Evolutionary conservation across 441 rosid species (phyloP).

Genomic region (Macaranga tanarius): DNA sequence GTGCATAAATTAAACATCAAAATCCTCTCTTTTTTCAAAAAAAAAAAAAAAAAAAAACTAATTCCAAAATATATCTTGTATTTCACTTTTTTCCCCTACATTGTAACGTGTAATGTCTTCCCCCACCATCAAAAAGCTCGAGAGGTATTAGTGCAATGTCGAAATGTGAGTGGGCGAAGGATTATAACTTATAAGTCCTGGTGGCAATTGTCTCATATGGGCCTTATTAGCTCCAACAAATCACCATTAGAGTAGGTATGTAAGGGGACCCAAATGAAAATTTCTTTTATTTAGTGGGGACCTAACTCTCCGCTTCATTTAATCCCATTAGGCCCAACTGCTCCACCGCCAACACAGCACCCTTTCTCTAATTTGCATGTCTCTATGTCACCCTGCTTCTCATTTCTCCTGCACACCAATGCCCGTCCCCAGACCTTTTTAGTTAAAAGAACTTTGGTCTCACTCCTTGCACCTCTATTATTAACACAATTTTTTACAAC

Average conservation of each 20-base stretch:
- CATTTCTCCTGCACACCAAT: neutral
- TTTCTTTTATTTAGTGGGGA: neutral
- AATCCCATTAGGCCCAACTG: conserved; percentile 19
- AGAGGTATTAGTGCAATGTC: neutral
- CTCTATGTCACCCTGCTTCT: neutral
- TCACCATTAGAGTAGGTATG: conserved; percentile 18
- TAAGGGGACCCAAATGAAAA: conserved; percentile 11
- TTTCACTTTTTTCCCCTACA: neutral
- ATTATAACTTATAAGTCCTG: neutral
- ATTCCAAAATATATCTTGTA: conserved; percentile 2
- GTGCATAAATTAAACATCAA: too few relatives aligned
- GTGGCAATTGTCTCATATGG: conserved; percentile 17
- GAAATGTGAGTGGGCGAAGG: neutral
- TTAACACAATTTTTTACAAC: too few relatives aligned
- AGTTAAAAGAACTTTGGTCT: too few relatives aligned
- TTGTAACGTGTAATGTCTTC: neutral
- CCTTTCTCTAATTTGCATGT: neutral
- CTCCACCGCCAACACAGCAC: neutral
- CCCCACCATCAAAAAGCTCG: neutral
- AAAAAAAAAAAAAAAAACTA: neutral
- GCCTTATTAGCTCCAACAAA: neutral
- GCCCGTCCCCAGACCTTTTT: neutral
- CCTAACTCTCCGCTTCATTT: neutral
- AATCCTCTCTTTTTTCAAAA: too few relatives aligned
- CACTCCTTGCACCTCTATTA: too few relatives aligned